A percentile compares a stretch with the other conserved stretches of the same genome.
These are phyloP conservation scores for Blastomyces silverae DNA, from an alignment of 2,329 filamentous ascomycete species.

Conservation along the genomic window DNA sequence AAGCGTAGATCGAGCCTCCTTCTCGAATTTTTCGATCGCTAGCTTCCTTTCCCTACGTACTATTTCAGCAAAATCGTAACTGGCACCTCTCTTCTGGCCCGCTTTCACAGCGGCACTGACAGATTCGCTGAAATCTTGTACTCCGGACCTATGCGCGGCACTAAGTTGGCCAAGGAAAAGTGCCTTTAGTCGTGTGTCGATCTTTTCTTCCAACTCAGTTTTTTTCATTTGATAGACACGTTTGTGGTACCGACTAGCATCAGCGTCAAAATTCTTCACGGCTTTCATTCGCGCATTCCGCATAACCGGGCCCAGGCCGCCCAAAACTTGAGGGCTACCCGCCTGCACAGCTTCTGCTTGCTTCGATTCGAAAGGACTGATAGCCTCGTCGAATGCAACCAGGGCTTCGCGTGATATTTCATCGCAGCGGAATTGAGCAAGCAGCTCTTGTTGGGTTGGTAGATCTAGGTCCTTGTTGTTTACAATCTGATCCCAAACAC, in stretches of 20 bases:
- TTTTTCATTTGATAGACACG: slow-evolving; percentile 84
- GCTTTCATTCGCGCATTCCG: slow-evolving; percentile 63
- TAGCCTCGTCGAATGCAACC: slow-evolving; percentile 70
- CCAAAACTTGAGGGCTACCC: slow-evolving; percentile 67
- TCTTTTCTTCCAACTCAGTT: slow-evolving; percentile 74
- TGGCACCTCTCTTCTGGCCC: slow-evolving; percentile 83
- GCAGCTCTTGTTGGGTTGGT: slow-evolving; percentile 90
- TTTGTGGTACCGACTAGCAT: slow-evolving; percentile 94
- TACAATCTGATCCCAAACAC: slow-evolving; percentile 97
- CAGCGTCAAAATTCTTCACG: slow-evolving; percentile 76
- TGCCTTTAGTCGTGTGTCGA: slow-evolving; percentile 80
- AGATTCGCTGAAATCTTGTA: slow-evolving; percentile 75
- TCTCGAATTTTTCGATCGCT: slow-evolving; percentile 66
- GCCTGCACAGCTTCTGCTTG: slow-evolving; percentile 66
- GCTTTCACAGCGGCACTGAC: slow-evolving; percentile 81
- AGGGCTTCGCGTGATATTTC: slow-evolving; percentile 90
- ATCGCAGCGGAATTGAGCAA: slow-evolving; percentile 96
- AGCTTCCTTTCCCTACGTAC: slow-evolving; percentile 74
- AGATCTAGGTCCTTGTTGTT: slow-evolving; percentile 97
- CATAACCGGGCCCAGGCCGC: slow-evolving; percentile 68
- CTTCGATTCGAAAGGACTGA: slow-evolving; percentile 76
- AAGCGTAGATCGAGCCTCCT: slow-evolving; percentile 63
- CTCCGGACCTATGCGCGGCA: slow-evolving; percentile 82
- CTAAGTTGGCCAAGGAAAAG: slow-evolving; percentile 83
- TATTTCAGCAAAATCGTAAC: slow-evolving; percentile 93